A percentile compares a stretch with the other conserved stretches of the same genome.
These are phyloP conservation scores for Pichia heedii DNA, from an alignment of 805 yeast species.

Conservation along the genomic window DNA sequence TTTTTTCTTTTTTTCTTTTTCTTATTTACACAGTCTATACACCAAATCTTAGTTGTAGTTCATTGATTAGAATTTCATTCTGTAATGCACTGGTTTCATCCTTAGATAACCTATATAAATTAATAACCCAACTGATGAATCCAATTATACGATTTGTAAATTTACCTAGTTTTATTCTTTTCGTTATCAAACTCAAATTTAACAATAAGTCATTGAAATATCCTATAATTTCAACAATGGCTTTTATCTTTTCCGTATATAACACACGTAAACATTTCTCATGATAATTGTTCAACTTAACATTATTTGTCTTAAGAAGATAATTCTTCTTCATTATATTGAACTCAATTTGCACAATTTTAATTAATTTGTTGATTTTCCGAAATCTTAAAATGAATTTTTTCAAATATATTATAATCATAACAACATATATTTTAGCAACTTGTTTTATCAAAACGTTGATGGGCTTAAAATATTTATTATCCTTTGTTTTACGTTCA, in stretches of 20 bases:
- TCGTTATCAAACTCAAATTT: constrained; percentile 20
- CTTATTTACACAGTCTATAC: not conserved
- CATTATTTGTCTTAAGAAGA: constrained; percentile 3
- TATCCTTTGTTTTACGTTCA: not conserved
- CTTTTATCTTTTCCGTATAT: constrained; percentile 19
- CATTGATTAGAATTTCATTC: constrained; percentile 6
- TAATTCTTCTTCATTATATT: constrained; percentile 9
- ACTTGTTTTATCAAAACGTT: constrained; percentile 15
- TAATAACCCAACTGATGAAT: constrained; percentile 23
- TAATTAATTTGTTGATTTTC: constrained; percentile 17
- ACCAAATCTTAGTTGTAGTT: not conserved
- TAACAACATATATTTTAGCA: constrained; percentile 23
- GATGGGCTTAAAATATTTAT: constrained; percentile 9
- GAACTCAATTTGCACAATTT: constrained; percentile 18
- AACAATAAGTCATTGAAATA: constrained; percentile 24
- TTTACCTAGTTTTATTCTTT: constrained; percentile 17
- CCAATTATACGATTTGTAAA: constrained; percentile 16
- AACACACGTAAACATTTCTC: constrained; percentile 15
- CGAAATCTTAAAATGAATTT: constrained; percentile 17
- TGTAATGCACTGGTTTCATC: constrained; percentile 18
- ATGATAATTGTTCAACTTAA: constrained; percentile 1
- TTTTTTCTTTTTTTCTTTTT: too few species aligned
- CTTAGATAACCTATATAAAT: constrained; percentile 22
- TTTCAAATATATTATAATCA: constrained; percentile 22
- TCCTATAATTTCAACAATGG: constrained; percentile 22